Evolutionary conservation across 2,329 filamentous ascomycete genomes (phyloP).

Genomic region (Fusarium domesticum): DNA sequence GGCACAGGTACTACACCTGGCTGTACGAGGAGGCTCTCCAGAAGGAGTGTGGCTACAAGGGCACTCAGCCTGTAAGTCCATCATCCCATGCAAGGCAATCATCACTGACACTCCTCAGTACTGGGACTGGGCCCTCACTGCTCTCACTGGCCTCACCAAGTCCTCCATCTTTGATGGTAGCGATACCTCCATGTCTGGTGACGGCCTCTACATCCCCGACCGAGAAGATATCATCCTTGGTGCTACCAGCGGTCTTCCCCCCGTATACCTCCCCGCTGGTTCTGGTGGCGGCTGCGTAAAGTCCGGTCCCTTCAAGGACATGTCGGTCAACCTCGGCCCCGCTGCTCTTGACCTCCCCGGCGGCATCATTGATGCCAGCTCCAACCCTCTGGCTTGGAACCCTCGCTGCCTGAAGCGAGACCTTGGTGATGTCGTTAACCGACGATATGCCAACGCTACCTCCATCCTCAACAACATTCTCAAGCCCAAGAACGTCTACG

Average conservation of each 20-base stretch:
- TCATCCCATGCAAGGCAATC: neutral
- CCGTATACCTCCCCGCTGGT: slow-evolving; percentile 41
- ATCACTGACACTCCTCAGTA: slow-evolving; percentile 33
- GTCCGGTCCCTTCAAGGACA: slow-evolving; percentile 47
- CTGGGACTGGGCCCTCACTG: slow-evolving; percentile 45
- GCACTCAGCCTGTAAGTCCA: slow-evolving; percentile 37
- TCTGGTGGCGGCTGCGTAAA: slow-evolving; percentile 55
- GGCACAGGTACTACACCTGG: slow-evolving; percentile 35
- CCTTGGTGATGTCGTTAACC: slow-evolving; percentile 28
- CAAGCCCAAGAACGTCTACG: slow-evolving; percentile 34
- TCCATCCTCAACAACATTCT: slow-evolving; percentile 39
- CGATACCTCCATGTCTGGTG: slow-evolving; percentile 42
- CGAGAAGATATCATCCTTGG: slow-evolving; percentile 26
- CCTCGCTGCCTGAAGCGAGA: slow-evolving; percentile 43
- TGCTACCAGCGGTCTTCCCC: slow-evolving; percentile 25
- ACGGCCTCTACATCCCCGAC: slow-evolving; percentile 37
- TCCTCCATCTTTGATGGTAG: slow-evolving; percentile 51
- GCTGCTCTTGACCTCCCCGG: slow-evolving; percentile 31
- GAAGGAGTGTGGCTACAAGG: slow-evolving; percentile 37
- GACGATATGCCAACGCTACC: slow-evolving; percentile 24
- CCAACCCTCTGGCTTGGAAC: slow-evolving; percentile 37
- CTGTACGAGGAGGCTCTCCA: slow-evolving; percentile 32
- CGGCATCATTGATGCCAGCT: slow-evolving; percentile 16
- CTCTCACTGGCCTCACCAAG: slow-evolving; percentile 34
- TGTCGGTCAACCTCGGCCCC: slow-evolving; percentile 41